Evolutionary conservation across 495 filamentous ascomycete genomes (phyloP), one percentile per base, ranked within the genome.

Genomic region (Clavariopsis aquatica): DNA sequence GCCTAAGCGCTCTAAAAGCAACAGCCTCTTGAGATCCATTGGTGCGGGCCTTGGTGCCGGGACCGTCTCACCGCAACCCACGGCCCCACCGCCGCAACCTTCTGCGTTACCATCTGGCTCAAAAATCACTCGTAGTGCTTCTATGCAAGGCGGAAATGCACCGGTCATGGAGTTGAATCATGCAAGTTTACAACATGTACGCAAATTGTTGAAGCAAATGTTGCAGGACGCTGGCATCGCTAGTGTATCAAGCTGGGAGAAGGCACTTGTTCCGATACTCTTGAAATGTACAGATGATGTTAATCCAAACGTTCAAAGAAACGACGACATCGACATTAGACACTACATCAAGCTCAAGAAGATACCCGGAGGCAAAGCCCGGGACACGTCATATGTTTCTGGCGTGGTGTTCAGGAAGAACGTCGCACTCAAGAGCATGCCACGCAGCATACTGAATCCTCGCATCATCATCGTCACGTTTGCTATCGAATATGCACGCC

Each of bases 281-380:
- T 79, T 98, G 19, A 89, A 92, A 65, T 93, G 92, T 62, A 93
- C 93, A 0, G 92, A 96, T 68, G 94, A 96, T 69, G 92, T 99
- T 20, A 90, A 96, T 68, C 95, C 95, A 4, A 87, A 97, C 74
- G 87, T 96, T 23, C 87, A 92, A 53, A 81, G 81, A 49, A 91
- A 91, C 1, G 95, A 99, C 71, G 90, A 93, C 70, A 96, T 98
- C 77, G 93, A 99, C 74, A 96, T 99, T 64, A 85, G 94, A n/a
- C 93, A 98, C 70, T 99, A 96, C 71, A 88, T 99, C 47, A 99
- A 99, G 75, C 77, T 99, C 22, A 99, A 99, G 71, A 95, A 95
- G 72, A 92, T 97, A 6, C 88, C 92, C 1, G 93, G 93, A 20
- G 94, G 92, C 27, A 84, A 82, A 54, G 94, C 94, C 43, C 85